Percentiles rank a stretch among this genome's conserved stretches.
Evolutionary conservation across 495 filamentous ascomycete genomes (phyloP).

Genomic region (Aspergillus diversus): DNA sequence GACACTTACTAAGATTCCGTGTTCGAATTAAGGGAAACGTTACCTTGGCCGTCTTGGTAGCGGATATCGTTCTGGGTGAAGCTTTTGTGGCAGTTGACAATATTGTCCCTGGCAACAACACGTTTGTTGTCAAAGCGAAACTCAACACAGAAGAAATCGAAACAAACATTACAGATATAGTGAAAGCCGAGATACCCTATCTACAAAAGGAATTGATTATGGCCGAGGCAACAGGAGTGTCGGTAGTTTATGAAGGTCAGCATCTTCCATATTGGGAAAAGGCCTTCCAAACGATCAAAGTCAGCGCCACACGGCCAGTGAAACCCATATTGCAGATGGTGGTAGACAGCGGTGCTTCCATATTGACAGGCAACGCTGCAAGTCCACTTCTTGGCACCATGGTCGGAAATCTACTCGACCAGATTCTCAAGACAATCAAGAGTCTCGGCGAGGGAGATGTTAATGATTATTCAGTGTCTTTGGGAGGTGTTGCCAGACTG

Average conservation of each 20-base stretch:
- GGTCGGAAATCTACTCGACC: neutral
- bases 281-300: constrained; percentile 8
- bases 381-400: neutral
- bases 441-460: neutral
- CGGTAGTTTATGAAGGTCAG: constrained; percentile 9
- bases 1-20: neutral
- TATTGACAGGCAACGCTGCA: neutral
- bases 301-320: constrained; percentile 5
- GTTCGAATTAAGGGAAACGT: neutral
- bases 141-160: constrained; percentile 2
- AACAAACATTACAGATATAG: constrained; percentile 6
- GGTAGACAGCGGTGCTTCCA: neutral
- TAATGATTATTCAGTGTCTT: neutral
- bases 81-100: constrained; percentile 1
- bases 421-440: constrained; percentile 3
- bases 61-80: constrained; percentile 3
- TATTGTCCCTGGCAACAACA: constrained; percentile 13
- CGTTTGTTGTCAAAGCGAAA: constrained; percentile 5
- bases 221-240: constrained; percentile 3
- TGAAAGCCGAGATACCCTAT: constrained; percentile 7
- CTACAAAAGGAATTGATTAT: constrained; percentile 6
- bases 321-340: constrained; percentile 1
- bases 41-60: constrained; percentile 2
- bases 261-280: constrained; percentile 15
- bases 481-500: neutral